Conservation (phyloP, 345 rosid genomes). For the Eucalyptus cladocalyx region DNA sequence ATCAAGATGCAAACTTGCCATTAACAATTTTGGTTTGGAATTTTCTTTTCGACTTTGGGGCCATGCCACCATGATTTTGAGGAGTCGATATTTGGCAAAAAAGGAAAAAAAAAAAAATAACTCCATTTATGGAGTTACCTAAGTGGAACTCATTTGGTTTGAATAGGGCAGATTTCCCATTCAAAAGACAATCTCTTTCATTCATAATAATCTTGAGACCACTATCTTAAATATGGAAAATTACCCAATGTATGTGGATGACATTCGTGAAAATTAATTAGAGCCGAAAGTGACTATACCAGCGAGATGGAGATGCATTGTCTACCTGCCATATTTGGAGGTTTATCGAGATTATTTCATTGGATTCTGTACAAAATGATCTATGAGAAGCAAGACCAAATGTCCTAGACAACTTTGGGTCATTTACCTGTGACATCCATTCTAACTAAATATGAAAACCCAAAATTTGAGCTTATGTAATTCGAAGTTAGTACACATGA, state of each 20-base stretch:
- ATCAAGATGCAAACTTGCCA: background rate
- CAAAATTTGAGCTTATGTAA: background rate
- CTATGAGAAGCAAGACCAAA: background rate
- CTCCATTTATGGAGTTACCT: background rate
- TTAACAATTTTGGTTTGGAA: background rate
- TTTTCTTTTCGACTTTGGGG: background rate
- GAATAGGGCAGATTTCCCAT: background rate
- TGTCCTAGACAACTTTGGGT: background rate
- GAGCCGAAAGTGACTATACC: background rate
- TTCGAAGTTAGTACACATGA: too few relatives aligned
- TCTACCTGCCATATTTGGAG: background rate
- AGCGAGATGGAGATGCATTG: background rate
- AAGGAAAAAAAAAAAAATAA: background rate
- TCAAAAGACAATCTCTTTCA: background rate
- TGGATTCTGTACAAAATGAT: background rate
- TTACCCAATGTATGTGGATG: background rate
- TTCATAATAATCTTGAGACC: background rate
- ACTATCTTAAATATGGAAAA: background rate
- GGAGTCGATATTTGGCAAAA: background rate
- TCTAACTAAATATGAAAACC: background rate
- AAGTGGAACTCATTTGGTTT: background rate
- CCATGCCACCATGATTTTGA: background rate
- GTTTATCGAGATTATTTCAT: background rate
- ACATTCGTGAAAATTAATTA: background rate
- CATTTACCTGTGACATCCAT: background rate